Evolutionary conservation across 441 rosid genomes (phyloP).

Genomic region (Mallotus japonicus): DNA sequence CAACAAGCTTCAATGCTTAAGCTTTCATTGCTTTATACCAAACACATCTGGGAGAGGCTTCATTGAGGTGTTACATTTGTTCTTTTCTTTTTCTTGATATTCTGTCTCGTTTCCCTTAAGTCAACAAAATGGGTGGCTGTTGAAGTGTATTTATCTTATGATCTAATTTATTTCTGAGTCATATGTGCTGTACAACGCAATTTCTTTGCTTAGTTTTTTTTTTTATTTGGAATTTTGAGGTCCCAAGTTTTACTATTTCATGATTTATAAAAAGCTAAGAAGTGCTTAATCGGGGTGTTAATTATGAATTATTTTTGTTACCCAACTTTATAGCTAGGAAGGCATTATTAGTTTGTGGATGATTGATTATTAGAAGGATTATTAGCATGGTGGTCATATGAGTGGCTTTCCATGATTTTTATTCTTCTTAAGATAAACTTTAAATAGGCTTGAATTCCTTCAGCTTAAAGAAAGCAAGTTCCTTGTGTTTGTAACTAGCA

Average conservation of each 20-base stretch:
- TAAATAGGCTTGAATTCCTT: neutral
- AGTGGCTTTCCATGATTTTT: neutral
- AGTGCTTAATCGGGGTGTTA: neutral
- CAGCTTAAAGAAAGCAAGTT: neutral
- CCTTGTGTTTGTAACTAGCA: neutral
- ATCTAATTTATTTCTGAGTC: neutral
- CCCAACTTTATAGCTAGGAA: neutral
- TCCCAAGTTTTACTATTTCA: neutral
- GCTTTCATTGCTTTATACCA: conserved; percentile 62
- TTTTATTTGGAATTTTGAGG: neutral
- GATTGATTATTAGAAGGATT: neutral
- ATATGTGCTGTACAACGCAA: neutral
- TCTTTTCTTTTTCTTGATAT: conserved; percentile 10
- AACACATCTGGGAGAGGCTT: conserved; percentile 68
- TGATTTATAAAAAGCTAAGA: neutral
- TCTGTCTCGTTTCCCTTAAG: neutral
- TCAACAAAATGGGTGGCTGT: neutral
- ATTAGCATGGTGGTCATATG: neutral
- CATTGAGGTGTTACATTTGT: conserved; percentile 55
- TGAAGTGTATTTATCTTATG: neutral
- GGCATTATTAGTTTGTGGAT: neutral
- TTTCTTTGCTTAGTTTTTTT: neutral
- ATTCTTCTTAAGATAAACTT: neutral
- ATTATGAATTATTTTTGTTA: neutral
- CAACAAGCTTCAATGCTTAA: conserved; percentile 51